Conservation (phyloP, 352 stramenopile species). For the Globisporangium cederbergense region DNA sequence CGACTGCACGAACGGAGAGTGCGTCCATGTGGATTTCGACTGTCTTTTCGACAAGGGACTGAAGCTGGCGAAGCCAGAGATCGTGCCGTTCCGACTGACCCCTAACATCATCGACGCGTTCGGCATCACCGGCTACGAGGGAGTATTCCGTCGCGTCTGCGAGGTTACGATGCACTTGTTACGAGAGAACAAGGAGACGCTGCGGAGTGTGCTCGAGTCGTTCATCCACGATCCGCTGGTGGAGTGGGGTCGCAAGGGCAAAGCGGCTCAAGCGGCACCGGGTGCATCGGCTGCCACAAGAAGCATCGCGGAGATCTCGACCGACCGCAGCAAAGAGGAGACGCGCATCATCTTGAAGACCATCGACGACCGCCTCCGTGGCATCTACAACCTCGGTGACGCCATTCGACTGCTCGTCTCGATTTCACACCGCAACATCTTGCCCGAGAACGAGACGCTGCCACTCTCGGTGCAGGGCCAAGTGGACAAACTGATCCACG, state of each 20-base stretch:
- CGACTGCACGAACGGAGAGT: slow-evolving; percentile 95
- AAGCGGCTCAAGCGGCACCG: slow-evolving; percentile 40
- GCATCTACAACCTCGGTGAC: slow-evolving; percentile 90
- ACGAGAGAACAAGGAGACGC: slow-evolving; percentile 94
- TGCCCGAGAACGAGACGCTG: slow-evolving; percentile 83
- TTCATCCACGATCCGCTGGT: slow-evolving; percentile 98
- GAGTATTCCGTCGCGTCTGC: slow-evolving; percentile 91
- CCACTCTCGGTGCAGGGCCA: slow-evolving; percentile 92
- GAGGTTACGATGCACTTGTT: slow-evolving; percentile 92
- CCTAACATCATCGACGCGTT: slow-evolving; percentile 99
- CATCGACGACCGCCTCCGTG: slow-evolving; percentile 90
- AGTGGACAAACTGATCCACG: slow-evolving; percentile 92
- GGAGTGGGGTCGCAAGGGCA: slow-evolving; percentile 85
- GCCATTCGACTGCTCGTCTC: slow-evolving; percentile 71
- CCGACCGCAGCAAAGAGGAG: slow-evolving; percentile 82
- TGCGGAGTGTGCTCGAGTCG: slow-evolving; percentile 98
- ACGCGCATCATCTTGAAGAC: slow-evolving; percentile 84
- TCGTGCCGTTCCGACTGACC: slow-evolving; percentile 99
- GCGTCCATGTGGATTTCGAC: slow-evolving; percentile 99
- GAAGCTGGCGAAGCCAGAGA: slow-evolving; percentile 93
- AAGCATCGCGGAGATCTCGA: slow-evolving; percentile 48
- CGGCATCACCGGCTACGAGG: slow-evolving; percentile 95
- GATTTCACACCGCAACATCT: slow-evolving; percentile 54
- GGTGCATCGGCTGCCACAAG: slow-evolving; percentile 20
- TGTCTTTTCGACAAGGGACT: slow-evolving; percentile 99